Conservation (phyloP, 2,329 filamentous ascomycete species). For the Corniculantispora saksenae region DNA sequence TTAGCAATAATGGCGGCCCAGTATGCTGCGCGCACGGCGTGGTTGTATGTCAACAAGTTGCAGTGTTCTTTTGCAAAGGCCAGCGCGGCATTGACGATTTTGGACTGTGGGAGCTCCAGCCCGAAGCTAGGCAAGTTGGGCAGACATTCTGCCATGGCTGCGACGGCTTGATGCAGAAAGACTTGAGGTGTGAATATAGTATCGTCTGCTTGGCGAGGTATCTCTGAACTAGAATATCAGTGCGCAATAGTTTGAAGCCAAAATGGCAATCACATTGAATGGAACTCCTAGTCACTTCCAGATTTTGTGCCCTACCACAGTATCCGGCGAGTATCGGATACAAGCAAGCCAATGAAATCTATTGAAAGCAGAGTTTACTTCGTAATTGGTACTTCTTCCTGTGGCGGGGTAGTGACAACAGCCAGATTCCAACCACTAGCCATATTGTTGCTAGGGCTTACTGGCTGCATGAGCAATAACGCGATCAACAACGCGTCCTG, state of each 20-base stretch:
- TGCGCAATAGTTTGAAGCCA: too few relatives aligned
- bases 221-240: too few relatives aligned
- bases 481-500: too few relatives aligned
- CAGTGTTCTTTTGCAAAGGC: slow-evolving; percentile 19
- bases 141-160: not conserved
- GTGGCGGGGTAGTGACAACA: not conserved
- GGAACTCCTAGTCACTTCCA: not conserved
- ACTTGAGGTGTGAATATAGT: not conserved
- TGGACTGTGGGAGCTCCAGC: not conserved
- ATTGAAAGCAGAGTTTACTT: not conserved
- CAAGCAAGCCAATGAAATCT: not conserved
- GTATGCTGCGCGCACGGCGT: slow-evolving; percentile 20
- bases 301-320: not conserved
- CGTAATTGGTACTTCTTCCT: not conserved
- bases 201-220: too few relatives aligned
- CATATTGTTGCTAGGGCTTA: not conserved
- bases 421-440: not conserved
- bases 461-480: not conserved
- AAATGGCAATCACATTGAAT: not conserved
- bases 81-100: slow-evolving; percentile 5
- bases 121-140: not conserved
- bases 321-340: not conserved
- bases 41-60: slow-evolving; percentile 19
- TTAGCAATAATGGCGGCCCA: slow-evolving; percentile 20
- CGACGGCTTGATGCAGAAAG: too few relatives aligned